A percentile compares a stretch with the other conserved stretches of the same genome.
Conservation (phyloP, 441 rosid genomes). For the Eutrema salsugineum region DNA sequence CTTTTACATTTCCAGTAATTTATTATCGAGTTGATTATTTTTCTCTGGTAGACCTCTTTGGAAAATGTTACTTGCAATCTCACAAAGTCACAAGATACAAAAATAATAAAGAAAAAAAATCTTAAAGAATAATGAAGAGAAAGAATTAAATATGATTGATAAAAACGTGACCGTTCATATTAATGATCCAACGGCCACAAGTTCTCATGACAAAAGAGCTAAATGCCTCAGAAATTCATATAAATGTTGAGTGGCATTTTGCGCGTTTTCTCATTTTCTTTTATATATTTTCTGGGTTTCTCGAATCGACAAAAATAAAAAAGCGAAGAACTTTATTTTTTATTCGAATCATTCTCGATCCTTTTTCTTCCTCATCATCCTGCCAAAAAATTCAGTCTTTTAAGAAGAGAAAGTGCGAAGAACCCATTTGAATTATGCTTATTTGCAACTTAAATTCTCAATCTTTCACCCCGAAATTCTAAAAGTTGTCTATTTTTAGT, state of each 20-base stretch:
- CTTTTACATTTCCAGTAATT: neutral
- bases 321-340: constrained; percentile 23
- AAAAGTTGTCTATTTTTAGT: constrained; percentile 28
- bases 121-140: constrained; percentile 2
- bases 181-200: constrained; percentile 32
- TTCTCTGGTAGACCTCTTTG: neutral
- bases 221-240: constrained; percentile 15
- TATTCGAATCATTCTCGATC: constrained; percentile 35
- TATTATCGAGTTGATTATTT: neutral
- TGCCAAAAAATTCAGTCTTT: constrained; percentile 29
- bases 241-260: constrained; percentile 20
- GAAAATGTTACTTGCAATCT: constrained; percentile 10
- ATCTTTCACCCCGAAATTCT: constrained; percentile 19
- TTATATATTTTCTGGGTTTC: constrained; percentile 25
- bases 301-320: constrained; percentile 6
- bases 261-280: constrained; percentile 30
- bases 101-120: constrained; percentile 1
- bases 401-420: constrained; percentile 18
- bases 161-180: constrained; percentile 20
- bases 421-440: constrained; percentile 21
- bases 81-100: constrained; percentile 6
- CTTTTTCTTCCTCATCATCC: constrained; percentile 23
- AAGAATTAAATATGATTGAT: neutral
- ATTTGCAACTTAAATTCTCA: constrained; percentile 24
- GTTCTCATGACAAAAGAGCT: neutral